Evolutionary conservation across 176 grass and related monocot species (phyloP).

Genomic region (Pharus latifolius): DNA sequence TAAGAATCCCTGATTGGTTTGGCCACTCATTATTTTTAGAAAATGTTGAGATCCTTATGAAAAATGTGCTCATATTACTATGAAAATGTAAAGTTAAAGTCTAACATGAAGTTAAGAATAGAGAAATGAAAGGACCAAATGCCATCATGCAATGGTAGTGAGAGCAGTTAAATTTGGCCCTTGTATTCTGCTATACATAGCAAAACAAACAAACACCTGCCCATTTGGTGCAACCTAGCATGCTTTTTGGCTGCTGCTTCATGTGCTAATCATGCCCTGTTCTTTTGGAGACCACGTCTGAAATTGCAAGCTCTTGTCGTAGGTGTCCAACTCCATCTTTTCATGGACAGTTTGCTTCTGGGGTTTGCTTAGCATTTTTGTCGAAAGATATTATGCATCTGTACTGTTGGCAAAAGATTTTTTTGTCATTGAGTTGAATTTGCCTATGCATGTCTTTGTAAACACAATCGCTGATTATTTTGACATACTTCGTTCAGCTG

Average conservation of each 20-base stretch:
- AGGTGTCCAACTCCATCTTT: neutral
- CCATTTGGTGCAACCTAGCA: neutral
- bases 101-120: neutral
- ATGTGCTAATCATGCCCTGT: neutral
- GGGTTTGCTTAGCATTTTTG: neutral
- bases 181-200: neutral
- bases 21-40: neutral
- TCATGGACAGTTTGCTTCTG: neutral
- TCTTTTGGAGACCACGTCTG: neutral
- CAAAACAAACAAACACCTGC: neutral
- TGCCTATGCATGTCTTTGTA: neutral
- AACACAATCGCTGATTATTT: neutral
- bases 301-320: neutral
- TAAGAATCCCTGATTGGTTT: neutral
- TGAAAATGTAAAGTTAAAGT: neutral
- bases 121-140: neutral
- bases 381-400: neutral
- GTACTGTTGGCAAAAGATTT: neutral
- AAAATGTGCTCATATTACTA: neutral
- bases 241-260: neutral
- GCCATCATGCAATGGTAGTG: neutral
- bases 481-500: slow-evolving; percentile 5
- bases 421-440: no score
- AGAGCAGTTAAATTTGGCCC: neutral
- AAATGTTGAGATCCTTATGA: neutral